phyloP scores from a whole-genome alignment of 192 early-diverging fungal species.

The Coemansia sp. region DNA sequence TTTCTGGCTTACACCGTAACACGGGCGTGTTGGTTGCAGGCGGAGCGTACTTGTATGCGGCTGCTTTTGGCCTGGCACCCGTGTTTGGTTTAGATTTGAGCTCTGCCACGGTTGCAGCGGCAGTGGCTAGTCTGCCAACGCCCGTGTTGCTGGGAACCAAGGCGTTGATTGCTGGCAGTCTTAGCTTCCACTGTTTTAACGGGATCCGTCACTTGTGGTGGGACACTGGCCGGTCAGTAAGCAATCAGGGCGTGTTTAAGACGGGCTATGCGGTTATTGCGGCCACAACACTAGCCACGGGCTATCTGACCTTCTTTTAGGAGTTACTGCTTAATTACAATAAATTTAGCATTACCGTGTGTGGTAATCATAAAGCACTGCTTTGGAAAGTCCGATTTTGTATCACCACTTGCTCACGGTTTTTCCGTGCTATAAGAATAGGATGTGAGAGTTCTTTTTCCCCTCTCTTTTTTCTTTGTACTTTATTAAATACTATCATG shows the following conservation, averaged over 20 bases:
- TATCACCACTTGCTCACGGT: background rate
- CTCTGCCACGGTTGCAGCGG: constrained; percentile 63
- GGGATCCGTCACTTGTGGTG: constrained; percentile 91
- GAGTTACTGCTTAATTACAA: background rate
- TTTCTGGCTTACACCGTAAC: constrained; percentile 71
- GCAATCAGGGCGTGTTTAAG: constrained; percentile 73
- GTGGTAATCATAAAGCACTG: background rate
- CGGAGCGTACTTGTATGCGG: constrained; percentile 66
- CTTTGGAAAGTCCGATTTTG: background rate
- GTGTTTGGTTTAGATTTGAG: constrained; percentile 60
- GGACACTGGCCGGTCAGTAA: constrained; percentile 73
- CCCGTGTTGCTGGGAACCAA: constrained; percentile 71
- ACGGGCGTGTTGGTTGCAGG: constrained; percentile 71
- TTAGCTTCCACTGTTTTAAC: constrained; percentile 82
- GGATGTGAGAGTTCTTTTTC: background rate
- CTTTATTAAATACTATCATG: constrained; percentile 8
- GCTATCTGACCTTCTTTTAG: constrained; percentile 58
- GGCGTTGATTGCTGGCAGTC: constrained; percentile 64
- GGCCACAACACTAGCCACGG: constrained; percentile 58
- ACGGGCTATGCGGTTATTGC: constrained; percentile 78
- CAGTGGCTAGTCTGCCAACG: constrained; percentile 65
- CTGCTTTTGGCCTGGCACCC: constrained; percentile 67
- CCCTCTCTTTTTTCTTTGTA: background rate
- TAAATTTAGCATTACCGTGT: background rate
- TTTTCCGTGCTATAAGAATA: background rate